Conservation (phyloP, 345 rosid genomes). For the Lepidium sativum region DNA sequence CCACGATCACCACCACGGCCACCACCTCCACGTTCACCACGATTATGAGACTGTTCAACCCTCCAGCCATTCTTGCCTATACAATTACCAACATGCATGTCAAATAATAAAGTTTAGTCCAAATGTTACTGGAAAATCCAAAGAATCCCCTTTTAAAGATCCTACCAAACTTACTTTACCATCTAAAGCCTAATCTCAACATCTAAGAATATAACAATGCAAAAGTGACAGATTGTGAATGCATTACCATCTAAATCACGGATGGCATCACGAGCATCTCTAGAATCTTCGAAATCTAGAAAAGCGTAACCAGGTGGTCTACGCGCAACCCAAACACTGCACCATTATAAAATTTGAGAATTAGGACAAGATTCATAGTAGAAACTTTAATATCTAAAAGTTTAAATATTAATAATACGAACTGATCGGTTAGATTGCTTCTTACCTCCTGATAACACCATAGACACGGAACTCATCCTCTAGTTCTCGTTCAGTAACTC, state of each 20-base stretch:
- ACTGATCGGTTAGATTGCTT: background rate
- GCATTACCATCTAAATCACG: constrained; percentile 66
- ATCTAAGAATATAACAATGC: background rate
- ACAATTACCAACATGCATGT: background rate
- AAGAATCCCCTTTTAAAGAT: background rate
- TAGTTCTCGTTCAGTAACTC: constrained; percentile 67
- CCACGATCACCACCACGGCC: constrained; percentile 43
- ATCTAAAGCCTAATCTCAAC: background rate
- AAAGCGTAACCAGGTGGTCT: constrained; percentile 95
- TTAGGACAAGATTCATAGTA: background rate
- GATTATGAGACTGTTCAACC: constrained; percentile 81
- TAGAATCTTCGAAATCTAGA: constrained; percentile 68
- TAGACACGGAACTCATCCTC: constrained; percentile 66
- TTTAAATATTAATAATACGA: background rate
- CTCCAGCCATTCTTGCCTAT: constrained; percentile 90
- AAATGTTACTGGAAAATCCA: background rate
- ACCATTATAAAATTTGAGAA: background rate
- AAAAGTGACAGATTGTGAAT: background rate
- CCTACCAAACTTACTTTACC: background rate
- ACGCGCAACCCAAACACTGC: constrained; percentile 95
- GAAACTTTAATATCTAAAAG: background rate
- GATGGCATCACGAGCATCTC: constrained; percentile 82
- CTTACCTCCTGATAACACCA: constrained; percentile 60
- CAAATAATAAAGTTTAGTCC: background rate
- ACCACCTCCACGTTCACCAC: constrained; percentile 53